Conservation (phyloP, 1,284 basidiomycete species). For the Apiotrichum gracile region DNA sequence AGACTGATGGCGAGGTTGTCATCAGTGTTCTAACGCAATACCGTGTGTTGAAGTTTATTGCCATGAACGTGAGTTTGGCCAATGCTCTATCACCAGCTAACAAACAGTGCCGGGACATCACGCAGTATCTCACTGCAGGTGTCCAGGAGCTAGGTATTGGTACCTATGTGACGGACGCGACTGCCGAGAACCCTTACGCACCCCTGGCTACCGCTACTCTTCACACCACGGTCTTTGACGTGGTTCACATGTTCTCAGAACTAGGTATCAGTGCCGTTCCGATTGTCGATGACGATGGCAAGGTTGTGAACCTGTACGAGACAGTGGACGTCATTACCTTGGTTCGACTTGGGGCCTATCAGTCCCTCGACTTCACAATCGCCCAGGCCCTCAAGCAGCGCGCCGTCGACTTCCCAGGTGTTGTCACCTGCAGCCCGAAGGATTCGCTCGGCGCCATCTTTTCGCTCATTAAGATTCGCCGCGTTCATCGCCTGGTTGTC, state of each 20-base stretch:
- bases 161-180: conserved; percentile 62
- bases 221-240: conserved; percentile 90
- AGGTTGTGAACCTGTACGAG: conserved; percentile 95
- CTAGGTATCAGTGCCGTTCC: conserved; percentile 94
- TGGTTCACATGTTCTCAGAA: conserved; percentile 98
- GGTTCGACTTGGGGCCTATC: conserved; percentile 89
- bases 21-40: conserved; percentile 97
- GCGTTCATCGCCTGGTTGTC: conserved; percentile 89
- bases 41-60: conserved; percentile 94
- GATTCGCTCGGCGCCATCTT: conserved; percentile 92
- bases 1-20: conserved; percentile 92
- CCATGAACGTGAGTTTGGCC: conserved; percentile 75
- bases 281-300: conserved; percentile 85
- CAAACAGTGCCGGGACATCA: conserved; percentile 42
- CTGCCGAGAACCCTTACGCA: conserved; percentile 60
- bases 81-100: not conserved
- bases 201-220: conserved; percentile 91
- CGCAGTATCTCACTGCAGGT: conserved; percentile 48
- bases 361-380: conserved; percentile 91
- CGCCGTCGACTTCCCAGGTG: conserved; percentile 87
- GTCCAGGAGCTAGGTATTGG: conserved; percentile 87
- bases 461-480: conserved; percentile 82
- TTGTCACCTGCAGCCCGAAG: conserved; percentile 88
- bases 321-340: conserved; percentile 98
- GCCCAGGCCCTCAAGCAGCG: conserved; percentile 86